Evolutionary conservation across 192 early-diverging fungal species (phyloP).

Genomic region (Powellomyces hirtus): DNA sequence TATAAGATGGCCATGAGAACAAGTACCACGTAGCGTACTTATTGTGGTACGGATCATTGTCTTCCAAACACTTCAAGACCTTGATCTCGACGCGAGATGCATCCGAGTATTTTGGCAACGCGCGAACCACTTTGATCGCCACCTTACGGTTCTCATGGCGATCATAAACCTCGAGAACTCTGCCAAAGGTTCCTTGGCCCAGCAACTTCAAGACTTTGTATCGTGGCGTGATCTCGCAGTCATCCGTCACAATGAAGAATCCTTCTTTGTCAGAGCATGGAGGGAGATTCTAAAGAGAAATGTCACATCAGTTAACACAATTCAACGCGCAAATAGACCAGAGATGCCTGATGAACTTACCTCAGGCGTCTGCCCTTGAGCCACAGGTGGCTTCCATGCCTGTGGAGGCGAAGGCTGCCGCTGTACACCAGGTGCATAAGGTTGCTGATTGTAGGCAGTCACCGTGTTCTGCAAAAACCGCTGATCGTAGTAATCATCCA

Average conservation of each 20-base stretch:
- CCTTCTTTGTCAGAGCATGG: constrained; percentile 74
- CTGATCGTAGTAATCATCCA: neutral
- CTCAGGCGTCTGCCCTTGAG: no score
- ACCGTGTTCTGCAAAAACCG: neutral
- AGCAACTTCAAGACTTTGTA: constrained; percentile 82
- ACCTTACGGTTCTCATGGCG: constrained; percentile 29
- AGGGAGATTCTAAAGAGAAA: neutral
- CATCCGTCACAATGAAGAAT: constrained; percentile 78
- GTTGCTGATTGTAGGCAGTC: no score
- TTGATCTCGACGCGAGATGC: constrained; percentile 87
- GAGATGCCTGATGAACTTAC: no score
- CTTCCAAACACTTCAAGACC: constrained; percentile 76
- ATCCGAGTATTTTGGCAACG: constrained; percentile 92
- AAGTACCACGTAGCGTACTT: constrained; percentile 52
- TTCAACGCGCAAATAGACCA: no score
- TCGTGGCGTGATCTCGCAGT: constrained; percentile 71
- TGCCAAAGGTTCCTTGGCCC: constrained; percentile 98
- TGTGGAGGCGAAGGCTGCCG: neutral
- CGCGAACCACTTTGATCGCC: constrained; percentile 93
- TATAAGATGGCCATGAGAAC: neutral
- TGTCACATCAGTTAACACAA: neutral
- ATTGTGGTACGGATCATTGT: constrained; percentile 74
- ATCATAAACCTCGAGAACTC: constrained; percentile 89
- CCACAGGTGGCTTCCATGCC: no score
- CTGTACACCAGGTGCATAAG: neutral